phyloP scores from a whole-genome alignment of 139 green algal species.

The Tetradesmus obliquus region DNA sequence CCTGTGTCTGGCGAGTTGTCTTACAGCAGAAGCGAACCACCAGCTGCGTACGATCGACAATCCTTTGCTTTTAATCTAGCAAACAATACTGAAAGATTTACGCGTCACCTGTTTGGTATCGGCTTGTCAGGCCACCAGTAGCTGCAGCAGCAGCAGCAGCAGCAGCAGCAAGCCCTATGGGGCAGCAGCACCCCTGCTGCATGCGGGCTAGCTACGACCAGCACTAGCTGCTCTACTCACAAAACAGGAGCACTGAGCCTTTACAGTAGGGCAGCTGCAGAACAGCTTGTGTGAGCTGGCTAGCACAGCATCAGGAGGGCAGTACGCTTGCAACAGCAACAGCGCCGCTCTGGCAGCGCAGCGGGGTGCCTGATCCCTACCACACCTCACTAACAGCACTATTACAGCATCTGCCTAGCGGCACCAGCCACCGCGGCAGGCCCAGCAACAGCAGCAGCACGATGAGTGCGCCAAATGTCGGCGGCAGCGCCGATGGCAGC shows the following conservation, averaged over 20 bases:
- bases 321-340: not conserved
- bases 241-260: not conserved
- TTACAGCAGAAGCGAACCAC: not conserved
- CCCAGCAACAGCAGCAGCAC: constrained; percentile 6
- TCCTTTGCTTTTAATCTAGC: too few species aligned
- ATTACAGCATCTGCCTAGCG: too few species aligned
- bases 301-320: not conserved
- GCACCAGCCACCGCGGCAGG: too few species aligned
- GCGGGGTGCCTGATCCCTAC: too few species aligned
- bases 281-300: not conserved
- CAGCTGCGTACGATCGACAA: not conserved
- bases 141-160: not conserved
- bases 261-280: not conserved
- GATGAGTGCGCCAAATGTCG: not conserved
- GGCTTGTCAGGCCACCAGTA: not conserved
- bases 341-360: not conserved
- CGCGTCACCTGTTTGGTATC: too few species aligned
- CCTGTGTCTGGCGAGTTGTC: not conserved
- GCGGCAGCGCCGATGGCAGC: not conserved
- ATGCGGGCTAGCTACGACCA: not conserved
- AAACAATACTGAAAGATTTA: not conserved
- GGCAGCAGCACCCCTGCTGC: not conserved
- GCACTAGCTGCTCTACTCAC: not conserved
- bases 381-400: too few species aligned
- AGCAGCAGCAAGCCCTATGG: not conserved